A percentile compares a stretch with the other conserved stretches of the same genome.
Evolutionary conservation across 1,139 yeast genomes (phyloP).

Genomic region (Saccharomyces hybrid): DNA sequence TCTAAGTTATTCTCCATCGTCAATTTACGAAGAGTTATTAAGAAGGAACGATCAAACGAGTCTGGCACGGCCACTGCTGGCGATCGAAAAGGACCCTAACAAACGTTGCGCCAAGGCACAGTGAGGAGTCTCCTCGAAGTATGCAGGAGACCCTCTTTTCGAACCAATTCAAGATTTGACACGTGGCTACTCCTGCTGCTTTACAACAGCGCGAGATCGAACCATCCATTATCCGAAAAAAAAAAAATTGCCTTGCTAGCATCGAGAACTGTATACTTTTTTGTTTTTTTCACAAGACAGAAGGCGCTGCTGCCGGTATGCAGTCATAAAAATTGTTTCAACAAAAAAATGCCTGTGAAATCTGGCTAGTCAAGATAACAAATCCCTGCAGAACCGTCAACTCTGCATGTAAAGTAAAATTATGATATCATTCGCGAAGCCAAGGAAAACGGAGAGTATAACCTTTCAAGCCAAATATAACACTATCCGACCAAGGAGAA

Average conservation of each 20-base stretch:
- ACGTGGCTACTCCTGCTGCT: background rate
- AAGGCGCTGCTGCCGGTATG: background rate
- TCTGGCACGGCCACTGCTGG: background rate
- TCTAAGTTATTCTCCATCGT: background rate
- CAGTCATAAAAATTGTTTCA: background rate
- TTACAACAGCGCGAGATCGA: background rate
- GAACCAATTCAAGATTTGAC: background rate
- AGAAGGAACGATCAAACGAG: background rate
- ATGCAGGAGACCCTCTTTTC: background rate
- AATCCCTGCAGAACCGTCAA: background rate
- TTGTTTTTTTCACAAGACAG: background rate
- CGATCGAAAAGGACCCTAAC: background rate
- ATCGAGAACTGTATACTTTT: background rate
- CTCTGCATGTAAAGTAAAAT: background rate
- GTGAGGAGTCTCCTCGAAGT: background rate
- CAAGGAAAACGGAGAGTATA: background rate
- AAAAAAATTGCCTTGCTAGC: too few relatives aligned
- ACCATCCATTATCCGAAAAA: too few relatives aligned
- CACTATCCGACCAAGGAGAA: background rate
- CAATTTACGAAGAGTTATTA: background rate
- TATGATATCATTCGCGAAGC: background rate
- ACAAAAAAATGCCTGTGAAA: background rate
- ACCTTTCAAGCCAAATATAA: background rate
- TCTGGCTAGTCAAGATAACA: background rate
- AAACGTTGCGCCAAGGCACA: background rate